Conservation (phyloP, 2,329 filamentous ascomycete species). For the Onygenales sp. region DNA sequence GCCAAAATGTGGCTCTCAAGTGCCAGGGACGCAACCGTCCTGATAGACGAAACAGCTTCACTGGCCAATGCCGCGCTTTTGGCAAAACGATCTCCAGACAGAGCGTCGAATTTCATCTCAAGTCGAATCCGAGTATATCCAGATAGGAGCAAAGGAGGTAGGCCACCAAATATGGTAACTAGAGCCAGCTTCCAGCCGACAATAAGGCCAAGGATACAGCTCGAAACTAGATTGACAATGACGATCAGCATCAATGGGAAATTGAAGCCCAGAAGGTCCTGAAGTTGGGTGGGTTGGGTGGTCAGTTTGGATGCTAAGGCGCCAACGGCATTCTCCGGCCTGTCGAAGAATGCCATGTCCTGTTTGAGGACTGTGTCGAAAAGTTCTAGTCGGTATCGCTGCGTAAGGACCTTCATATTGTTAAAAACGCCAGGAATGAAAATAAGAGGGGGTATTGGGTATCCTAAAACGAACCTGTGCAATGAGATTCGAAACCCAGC, state of each 20-base stretch:
- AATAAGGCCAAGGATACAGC: slow-evolving; percentile 54
- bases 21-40: slow-evolving; percentile 41
- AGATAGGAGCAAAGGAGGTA: slow-evolving; percentile 27
- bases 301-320: slow-evolving; percentile 71
- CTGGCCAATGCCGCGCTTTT: slow-evolving; percentile 41
- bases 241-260: slow-evolving; percentile 73
- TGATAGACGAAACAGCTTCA: slow-evolving; percentile 42
- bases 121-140: slow-evolving; percentile 37
- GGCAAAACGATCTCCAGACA: slow-evolving; percentile 36
- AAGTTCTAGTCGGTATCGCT: slow-evolving; percentile 14
- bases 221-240: slow-evolving; percentile 61
- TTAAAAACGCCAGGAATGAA: neutral
- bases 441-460: no score
- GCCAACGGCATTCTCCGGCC: slow-evolving; percentile 14
- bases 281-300: slow-evolving; percentile 57
- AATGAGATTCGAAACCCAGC: slow-evolving; percentile 18
- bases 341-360: slow-evolving; percentile 21
- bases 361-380: slow-evolving; percentile 19
- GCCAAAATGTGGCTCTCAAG: slow-evolving; percentile 34
- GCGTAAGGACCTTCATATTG: slow-evolving; percentile 10
- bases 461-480: slow-evolving; percentile 12
- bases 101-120: slow-evolving; percentile 38
- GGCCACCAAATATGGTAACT: slow-evolving; percentile 43
- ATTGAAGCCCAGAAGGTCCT: slow-evolving; percentile 60
- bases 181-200: slow-evolving; percentile 74